Base-by-base conservation (phyloP, 1,139 yeast genomes). In the Schizosaccharomyces versatilis region DNA sequence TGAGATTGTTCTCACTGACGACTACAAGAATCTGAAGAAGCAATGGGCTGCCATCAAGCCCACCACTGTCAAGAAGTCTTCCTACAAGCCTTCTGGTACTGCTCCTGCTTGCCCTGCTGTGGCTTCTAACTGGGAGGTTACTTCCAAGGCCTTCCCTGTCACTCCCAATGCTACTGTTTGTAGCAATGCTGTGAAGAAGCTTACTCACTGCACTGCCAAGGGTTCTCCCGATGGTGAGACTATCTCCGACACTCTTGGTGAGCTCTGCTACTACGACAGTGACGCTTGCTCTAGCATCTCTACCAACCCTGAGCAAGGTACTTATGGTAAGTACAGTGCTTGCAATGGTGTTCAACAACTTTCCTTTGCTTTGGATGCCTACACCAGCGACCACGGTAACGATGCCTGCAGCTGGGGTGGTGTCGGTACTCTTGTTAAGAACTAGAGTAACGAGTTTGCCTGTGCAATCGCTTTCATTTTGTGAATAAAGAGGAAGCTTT, bases 311-410 rank as follows among this genome's bases (percentile, higher is more conserved):
- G 58, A 59, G 7, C 52, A 53, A 1, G 84, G 84, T 0, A 57
- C 56, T 1, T 80, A 79, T 62, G 86, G 86, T 0, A 64, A 65
- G n/a, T 77, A 69, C 62, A 73, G 83, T 1, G 77, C 72, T 57
- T 81, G 86, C 62, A 63, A 74, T 15, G 62, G 71, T 5, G 65
- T 66, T 8, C 81, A 78, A 60, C 74, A 73, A 60, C 67, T 77
- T 0, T 75, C 82, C 0, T 73, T 71, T 60, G 75, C 52, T 49
- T 38, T 38, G n/a, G 36, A 49, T 14, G 52, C 41, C 19, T 38
- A 49, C 42, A 49, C 41, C 41, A 15, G 19, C 14, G 41, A 39
- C 14, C 52, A 49, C 9, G 42, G 52, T 36, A 38, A 14, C 15
- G 42, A 49, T 36, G 40, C 41, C n/a, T 49, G 42, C 19, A 49